phyloP scores from a whole-genome alignment of 2,329 filamentous ascomycete species.

The Byssoonygena ceratinophila region DNA sequence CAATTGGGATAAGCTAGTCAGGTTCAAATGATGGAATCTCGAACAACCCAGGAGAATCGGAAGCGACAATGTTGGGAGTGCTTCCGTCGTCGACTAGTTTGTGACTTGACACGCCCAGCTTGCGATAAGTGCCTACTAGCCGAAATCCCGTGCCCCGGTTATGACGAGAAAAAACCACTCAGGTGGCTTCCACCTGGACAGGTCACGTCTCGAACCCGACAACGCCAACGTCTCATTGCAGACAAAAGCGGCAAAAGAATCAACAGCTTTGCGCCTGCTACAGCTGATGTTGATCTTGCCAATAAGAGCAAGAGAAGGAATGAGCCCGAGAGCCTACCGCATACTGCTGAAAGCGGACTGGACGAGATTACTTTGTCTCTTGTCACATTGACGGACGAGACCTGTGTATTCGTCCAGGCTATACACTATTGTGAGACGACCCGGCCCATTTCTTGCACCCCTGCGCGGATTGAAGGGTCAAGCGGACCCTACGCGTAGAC shows the following conservation, averaged over 20 bases:
- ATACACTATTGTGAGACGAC: slow-evolving; percentile 14
- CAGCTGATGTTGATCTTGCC: not conserved
- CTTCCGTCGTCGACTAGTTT: slow-evolving; percentile 14
- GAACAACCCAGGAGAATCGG: not conserved
- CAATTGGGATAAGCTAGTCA: not conserved
- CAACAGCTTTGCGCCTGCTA: not conserved
- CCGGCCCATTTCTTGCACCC: not conserved
- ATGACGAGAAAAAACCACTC: slow-evolving; percentile 36
- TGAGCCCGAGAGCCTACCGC: not conserved
- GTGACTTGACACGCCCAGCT: slow-evolving; percentile 14
- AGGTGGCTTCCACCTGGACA: slow-evolving; percentile 31
- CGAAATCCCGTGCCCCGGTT: slow-evolving; percentile 16
- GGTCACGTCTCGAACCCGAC: slow-evolving; percentile 12
- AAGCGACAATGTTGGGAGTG: slow-evolving; percentile 6
- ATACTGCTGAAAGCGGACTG: not conserved
- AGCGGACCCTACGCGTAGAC: not conserved
- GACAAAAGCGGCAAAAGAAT: not conserved
- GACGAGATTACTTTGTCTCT: not conserved
- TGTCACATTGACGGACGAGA: not conserved
- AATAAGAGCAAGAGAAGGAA: not conserved
- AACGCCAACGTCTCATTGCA: not conserved
- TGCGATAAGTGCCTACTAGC: slow-evolving; percentile 16
- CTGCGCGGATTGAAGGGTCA: not conserved
- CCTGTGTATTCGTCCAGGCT: slow-evolving; percentile 10
- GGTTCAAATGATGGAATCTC: not conserved